Percentiles rank a stretch among this genome's conserved stretches.
Conservation (phyloP, 2,329 filamentous ascomycete species). For the Epichloe baconii region DNA sequence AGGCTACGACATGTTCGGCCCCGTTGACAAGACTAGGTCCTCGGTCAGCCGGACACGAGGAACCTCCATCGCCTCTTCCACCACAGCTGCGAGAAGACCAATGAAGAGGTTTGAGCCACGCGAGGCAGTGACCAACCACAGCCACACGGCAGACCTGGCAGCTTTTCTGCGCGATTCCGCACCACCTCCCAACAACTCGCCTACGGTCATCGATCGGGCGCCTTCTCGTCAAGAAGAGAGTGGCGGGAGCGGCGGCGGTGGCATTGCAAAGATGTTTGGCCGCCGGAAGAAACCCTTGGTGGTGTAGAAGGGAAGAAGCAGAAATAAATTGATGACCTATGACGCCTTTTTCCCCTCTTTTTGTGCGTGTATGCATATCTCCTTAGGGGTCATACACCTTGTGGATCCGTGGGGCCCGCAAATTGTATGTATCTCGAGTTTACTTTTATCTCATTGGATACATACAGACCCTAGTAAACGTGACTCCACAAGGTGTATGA, state of each 20-base stretch:
- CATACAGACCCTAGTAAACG: no score
- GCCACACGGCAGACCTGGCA: constrained; percentile 54
- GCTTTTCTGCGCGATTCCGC: constrained; percentile 59
- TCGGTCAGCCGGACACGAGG: constrained; percentile 9
- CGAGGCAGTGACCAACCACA: constrained; percentile 35
- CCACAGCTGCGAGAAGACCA: constrained; percentile 26
- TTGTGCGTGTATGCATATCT: no score
- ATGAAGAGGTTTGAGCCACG: constrained; percentile 48
- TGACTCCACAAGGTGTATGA: no score
- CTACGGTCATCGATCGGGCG: constrained; percentile 13
- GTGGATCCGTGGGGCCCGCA: no score
- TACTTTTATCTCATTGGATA: no score
- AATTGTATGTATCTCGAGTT: no score
- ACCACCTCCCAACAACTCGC: constrained; percentile 34
- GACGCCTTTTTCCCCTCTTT: not conserved
- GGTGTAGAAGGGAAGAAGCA: constrained; percentile 10
- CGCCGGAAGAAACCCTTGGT: constrained; percentile 34
- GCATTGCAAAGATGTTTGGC: constrained; percentile 35
- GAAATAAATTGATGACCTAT: not conserved
- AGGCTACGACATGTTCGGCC: constrained; percentile 29
- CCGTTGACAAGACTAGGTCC: constrained; percentile 11
- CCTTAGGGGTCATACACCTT: no score
- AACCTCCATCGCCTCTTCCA: constrained; percentile 15
- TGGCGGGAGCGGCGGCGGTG: constrained; percentile 18
- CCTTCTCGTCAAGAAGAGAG: constrained; percentile 20